Percentiles rank a stretch among this genome's conserved stretches.
phyloP scores from a whole-genome alignment of 305 asterid genomes.

The Solanum hybrid region DNA sequence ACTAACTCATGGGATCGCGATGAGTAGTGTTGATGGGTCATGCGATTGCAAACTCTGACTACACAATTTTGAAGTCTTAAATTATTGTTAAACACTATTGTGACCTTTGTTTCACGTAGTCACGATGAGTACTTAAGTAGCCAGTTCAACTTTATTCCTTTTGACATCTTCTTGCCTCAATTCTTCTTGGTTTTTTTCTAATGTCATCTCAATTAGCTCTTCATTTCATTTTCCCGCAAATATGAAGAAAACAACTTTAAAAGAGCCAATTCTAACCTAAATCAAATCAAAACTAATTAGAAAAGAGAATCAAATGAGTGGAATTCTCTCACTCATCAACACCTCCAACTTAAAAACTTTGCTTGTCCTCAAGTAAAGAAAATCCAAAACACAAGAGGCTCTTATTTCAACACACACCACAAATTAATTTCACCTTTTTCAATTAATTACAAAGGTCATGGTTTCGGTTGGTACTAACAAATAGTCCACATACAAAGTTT shows the following conservation, averaged over 20 bases:
- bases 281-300: background rate
- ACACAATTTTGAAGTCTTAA: background rate
- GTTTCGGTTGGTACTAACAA: background rate
- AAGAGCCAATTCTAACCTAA: background rate
- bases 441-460: background rate
- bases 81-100: background rate
- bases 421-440: background rate
- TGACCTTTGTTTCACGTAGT: background rate
- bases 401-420: background rate
- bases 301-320: background rate
- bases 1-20: background rate
- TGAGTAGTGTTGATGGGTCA: background rate
- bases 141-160: background rate
- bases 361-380: background rate
- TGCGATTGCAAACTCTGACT: background rate
- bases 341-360: background rate
- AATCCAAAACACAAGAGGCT: background rate
- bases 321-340: background rate
- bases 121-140: background rate
- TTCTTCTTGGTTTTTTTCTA: no score
- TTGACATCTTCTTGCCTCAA: background rate
- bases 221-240: background rate
- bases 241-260: background rate
- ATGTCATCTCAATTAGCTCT: background rate
- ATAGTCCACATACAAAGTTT: background rate